These are phyloP conservation scores for Rhizopus arrhizus DNA, from an alignment of 371 early-diverging fungal genomes.

Conservation along the genomic window DNA sequence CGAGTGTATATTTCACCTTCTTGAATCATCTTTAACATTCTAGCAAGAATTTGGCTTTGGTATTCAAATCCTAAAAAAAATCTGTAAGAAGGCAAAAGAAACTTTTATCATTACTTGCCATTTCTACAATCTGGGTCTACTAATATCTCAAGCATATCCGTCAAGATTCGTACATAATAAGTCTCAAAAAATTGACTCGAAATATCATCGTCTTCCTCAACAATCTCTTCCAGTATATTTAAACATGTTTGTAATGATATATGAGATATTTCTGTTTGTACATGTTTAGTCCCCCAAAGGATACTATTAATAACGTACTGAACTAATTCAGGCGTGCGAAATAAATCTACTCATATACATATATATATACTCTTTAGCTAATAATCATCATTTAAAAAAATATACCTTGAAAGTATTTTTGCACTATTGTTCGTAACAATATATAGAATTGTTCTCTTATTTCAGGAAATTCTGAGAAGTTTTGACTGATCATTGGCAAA, in stretches of 20 bases:
- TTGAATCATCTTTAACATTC: slow-evolving; percentile 84
- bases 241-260: slow-evolving; percentile 77
- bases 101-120: slow-evolving; percentile 54
- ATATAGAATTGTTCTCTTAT: slow-evolving; percentile 88
- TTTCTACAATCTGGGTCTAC: slow-evolving; percentile 93
- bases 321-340: slow-evolving; percentile 68
- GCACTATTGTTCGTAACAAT: slow-evolving; percentile 76
- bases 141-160: slow-evolving; percentile 87
- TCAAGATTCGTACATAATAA: slow-evolving; percentile 81
- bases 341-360: slow-evolving; percentile 59
- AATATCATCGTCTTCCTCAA: slow-evolving; percentile 64
- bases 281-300: slow-evolving; percentile 96
- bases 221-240: slow-evolving; percentile 73
- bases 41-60: slow-evolving; percentile 84
- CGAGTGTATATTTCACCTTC: slow-evolving; percentile 82
- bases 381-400: too few species aligned
- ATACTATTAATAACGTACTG: slow-evolving; percentile 82
- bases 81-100: neutral
- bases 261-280: slow-evolving; percentile 90
- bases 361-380: too few species aligned
- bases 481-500: slow-evolving; percentile 89
- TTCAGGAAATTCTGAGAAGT: slow-evolving; percentile 93
- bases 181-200: slow-evolving; percentile 85
- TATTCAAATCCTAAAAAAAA: slow-evolving; percentile 73
- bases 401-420: slow-evolving; percentile 73